A percentile compares a stretch with the other conserved stretches of the same genome.
Evolutionary conservation across 108 stramenopile genomes (phyloP).

Genomic region (Cylindrotheca fusiformis): DNA sequence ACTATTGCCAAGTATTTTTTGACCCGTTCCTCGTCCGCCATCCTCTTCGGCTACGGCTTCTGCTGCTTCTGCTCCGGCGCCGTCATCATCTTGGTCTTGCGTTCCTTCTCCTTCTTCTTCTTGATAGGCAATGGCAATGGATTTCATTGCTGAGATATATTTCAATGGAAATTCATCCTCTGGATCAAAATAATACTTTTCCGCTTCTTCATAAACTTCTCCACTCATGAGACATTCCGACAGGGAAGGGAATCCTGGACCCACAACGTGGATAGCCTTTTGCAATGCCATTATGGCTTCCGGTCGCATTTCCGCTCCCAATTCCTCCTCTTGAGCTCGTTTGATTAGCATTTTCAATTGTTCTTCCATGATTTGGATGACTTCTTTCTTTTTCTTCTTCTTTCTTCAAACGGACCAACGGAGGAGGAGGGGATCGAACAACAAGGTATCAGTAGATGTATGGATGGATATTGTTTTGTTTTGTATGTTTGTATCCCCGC

Average conservation of each 20-base stretch:
- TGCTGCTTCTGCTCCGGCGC: neutral
- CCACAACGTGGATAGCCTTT: neutral
- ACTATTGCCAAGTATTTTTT: neutral
- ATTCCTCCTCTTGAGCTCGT: neutral
- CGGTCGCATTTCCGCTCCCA: neutral
- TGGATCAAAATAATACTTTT: neutral
- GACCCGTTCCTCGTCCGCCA: neutral
- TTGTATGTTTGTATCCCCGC: no score
- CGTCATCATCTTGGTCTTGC: neutral
- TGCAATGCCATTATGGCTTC: neutral
- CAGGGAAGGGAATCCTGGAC: neutral
- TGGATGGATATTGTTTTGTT: no score
- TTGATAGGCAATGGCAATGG: neutral
- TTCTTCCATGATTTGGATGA: neutral
- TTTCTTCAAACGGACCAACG: no score
- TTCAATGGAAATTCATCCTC: neutral
- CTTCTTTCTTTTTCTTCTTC: no score
- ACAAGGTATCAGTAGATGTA: no score
- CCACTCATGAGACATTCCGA: neutral
- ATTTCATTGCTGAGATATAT: neutral
- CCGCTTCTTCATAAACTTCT: neutral
- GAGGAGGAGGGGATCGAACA: no score
- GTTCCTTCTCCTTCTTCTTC: conserved; percentile 1
- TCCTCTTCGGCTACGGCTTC: neutral
- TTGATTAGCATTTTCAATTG: neutral